Base-by-base conservation (phyloP, 2,329 filamentous ascomycete species). In the Phoma sp. region DNA sequence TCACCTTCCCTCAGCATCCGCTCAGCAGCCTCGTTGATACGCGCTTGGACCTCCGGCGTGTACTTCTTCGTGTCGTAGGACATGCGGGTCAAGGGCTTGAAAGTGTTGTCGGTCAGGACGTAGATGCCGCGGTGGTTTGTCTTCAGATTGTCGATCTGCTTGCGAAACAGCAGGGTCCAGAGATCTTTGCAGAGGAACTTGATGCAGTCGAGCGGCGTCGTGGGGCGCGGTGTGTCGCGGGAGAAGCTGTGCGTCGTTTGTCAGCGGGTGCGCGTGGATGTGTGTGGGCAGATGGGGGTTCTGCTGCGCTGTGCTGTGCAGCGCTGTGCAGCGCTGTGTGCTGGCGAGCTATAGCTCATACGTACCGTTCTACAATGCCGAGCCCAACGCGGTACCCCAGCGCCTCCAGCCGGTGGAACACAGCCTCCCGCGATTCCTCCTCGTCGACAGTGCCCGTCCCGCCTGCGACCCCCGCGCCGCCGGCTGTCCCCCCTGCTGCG, bases 181-280 rank as follows among this genome's bases (percentile, higher is more conserved):
- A 99, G 82, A 75, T 99, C 95, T 80, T 99, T 99, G 84, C 95
- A 99, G 44, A 99, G 82, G 71, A 99, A 98, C 75, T 99, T 99
- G 74, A 99, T 99, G 44, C 93, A 89, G 71, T 98, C 95, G 37
- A 99, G 85, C 4, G 93, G 93, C 66, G 96, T 92, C 58, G 89
- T 90, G 72, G 97, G 96, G 43, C 92, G 89, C 36, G 93, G 91
- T 46, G 91, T 84, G 73, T 96, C 90, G 70, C 85, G 83, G 8
- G 89, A 91, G 79, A 95, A 93, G 47, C 90, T 92, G 64, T 43
- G 14, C 2, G 7, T 13, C 11, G 23, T 25, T 8, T 22, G 22
- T 35, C 13, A 37, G 25, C 8, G 14, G 8, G 13, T 10, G 29
- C 8, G 23, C 6, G 9, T 27, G 11, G 10, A n/a, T 9, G 30